These are phyloP conservation scores for Cercospora beticola DNA, from an alignment of 2,329 filamentous ascomycete species.

Conservation along the genomic window DNA sequence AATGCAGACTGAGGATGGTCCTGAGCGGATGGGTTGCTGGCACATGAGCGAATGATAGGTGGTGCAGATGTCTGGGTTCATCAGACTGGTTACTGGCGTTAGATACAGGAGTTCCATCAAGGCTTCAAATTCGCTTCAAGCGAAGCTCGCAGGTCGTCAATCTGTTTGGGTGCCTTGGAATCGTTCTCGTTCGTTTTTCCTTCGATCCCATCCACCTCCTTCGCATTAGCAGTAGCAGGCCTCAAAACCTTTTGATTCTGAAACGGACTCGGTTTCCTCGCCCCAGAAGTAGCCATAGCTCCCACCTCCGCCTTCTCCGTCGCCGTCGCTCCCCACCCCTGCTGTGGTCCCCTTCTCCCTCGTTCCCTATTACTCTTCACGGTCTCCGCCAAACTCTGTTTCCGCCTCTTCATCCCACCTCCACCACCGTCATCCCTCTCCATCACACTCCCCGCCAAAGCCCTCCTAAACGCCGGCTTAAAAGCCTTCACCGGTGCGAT, in stretches of 20 bases:
- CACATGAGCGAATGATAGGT: background rate
- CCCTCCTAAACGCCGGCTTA: background rate
- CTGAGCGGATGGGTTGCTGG: background rate
- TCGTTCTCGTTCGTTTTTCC: background rate
- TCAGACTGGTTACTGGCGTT: background rate
- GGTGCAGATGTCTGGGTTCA: background rate
- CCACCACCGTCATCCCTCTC: background rate
- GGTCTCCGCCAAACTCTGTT: background rate
- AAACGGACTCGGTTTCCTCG: background rate
- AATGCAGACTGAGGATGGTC: background rate
- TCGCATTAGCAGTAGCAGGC: background rate
- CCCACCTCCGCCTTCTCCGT: background rate
- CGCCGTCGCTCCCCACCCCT: background rate
- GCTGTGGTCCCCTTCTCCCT: background rate
- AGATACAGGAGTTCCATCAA: background rate
- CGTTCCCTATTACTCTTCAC: background rate
- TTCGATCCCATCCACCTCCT: background rate
- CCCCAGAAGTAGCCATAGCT: background rate
- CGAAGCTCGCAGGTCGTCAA: background rate
- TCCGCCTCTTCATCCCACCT: background rate
- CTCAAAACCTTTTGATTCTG: background rate
- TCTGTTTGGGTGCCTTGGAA: background rate
- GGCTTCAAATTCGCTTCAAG: background rate
- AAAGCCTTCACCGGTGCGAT: background rate
- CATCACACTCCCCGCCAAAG: background rate